A percentile compares a stretch with the other conserved stretches of the same genome.
These are phyloP conservation scores for Coprinopsis strossmayeri DNA, from an alignment of 768 basidiomycete genomes.

Conservation along the genomic window DNA sequence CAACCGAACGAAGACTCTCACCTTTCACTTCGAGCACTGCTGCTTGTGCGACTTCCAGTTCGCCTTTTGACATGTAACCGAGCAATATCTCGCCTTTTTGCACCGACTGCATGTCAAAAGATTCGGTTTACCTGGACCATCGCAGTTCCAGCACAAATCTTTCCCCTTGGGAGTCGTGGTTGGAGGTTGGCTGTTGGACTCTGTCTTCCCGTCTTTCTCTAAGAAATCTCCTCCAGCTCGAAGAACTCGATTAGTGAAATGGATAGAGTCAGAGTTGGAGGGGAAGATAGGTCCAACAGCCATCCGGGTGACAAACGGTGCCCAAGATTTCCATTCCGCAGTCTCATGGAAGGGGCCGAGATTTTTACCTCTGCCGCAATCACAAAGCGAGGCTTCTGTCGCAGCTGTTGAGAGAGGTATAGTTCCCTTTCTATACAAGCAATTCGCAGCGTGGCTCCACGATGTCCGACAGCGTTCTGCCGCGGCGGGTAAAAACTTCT, in stretches of 20 bases:
- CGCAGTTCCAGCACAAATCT: background rate
- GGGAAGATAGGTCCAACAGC: conserved; percentile 50
- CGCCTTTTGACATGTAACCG: conserved; percentile 34
- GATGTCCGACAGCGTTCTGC: conserved; percentile 46
- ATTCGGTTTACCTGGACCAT: conserved; percentile 13
- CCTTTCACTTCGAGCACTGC: conserved; percentile 16
- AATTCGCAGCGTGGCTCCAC: conserved; percentile 40
- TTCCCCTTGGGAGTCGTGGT: too few species aligned
- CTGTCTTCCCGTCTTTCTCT: too few species aligned
- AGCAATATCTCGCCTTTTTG: conserved; percentile 35
- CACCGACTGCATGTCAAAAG: conserved; percentile 32
- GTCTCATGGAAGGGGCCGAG: conserved; percentile 27
- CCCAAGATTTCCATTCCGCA: conserved; percentile 29
- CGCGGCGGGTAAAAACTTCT: conserved; percentile 40
- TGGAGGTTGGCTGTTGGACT: too few species aligned
- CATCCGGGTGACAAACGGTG: conserved; percentile 37
- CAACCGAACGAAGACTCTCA: too few species aligned
- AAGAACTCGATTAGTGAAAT: background rate
- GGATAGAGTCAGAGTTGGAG: conserved; percentile 31
- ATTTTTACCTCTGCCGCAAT: conserved; percentile 45
- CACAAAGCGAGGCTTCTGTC: conserved; percentile 37
- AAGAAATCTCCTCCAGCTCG: background rate
- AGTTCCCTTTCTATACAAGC: conserved; percentile 33
- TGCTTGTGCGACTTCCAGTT: conserved; percentile 43
- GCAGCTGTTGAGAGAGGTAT: conserved; percentile 33